These are phyloP conservation scores for Hypoxylon sp. DNA, from an alignment of 2,329 filamentous ascomycete genomes.

Conservation along the genomic window DNA sequence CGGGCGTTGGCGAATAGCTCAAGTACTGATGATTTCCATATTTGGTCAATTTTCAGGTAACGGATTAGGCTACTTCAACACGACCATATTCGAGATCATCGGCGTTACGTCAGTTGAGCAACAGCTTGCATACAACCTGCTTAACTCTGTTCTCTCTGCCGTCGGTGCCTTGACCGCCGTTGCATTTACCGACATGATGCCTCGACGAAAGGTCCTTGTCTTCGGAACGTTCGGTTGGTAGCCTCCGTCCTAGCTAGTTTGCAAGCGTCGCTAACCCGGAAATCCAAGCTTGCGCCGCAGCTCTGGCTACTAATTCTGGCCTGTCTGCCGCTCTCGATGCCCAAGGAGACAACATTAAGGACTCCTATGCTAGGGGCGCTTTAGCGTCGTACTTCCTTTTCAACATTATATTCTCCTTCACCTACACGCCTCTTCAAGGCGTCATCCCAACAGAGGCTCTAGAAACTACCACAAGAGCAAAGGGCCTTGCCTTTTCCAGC, in stretches of 20 bases:
- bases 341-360: constrained; percentile 50
- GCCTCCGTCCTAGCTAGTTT: constrained; percentile 12
- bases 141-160: constrained; percentile 61
- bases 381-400: constrained; percentile 64
- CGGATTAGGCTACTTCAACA: constrained; percentile 64
- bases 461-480: constrained; percentile 62
- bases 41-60: constrained; percentile 66
- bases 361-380: constrained; percentile 57
- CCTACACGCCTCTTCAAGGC: constrained; percentile 63
- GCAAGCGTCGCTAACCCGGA: constrained; percentile 11
- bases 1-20: constrained; percentile 62
- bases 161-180: constrained; percentile 60
- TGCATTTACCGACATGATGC: constrained; percentile 60
- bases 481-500: constrained; percentile 60
- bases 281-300: constrained; percentile 54
- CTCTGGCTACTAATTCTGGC: constrained; percentile 61
- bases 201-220: constrained; percentile 60
- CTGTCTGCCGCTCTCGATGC: constrained; percentile 56
- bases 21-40: constrained; percentile 64
- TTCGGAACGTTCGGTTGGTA: constrained; percentile 56
- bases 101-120: constrained; percentile 53
- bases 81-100: constrained; percentile 59
- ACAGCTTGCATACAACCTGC: constrained; percentile 61
- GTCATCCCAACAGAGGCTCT: constrained; percentile 62
- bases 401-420: constrained; percentile 63